These are phyloP conservation scores for Thamnidium elegans DNA, from an alignment of 192 early-diverging fungal genomes.

Conservation along the genomic window DNA sequence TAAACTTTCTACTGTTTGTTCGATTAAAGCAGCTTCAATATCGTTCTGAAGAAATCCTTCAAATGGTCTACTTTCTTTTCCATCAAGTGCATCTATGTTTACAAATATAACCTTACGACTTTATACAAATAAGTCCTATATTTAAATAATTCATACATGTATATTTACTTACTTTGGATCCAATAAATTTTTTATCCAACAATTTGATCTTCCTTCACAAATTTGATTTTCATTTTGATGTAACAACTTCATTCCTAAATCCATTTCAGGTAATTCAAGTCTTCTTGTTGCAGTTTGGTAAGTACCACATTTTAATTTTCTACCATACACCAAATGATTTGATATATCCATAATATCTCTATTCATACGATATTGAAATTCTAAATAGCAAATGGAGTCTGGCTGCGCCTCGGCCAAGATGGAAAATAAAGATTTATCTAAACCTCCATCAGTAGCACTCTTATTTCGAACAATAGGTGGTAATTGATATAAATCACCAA, in stretches of 20 bases:
- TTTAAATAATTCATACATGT: neutral
- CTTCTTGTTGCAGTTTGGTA: constrained; percentile 55
- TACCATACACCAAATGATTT: constrained; percentile 81
- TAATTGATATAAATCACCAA: constrained; percentile 95
- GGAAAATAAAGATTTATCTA: constrained; percentile 74
- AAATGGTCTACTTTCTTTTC: constrained; percentile 52
- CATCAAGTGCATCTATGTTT: constrained; percentile 73
- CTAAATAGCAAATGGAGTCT: constrained; percentile 64
- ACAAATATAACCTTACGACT: constrained; percentile 70
- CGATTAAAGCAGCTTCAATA: constrained; percentile 58
- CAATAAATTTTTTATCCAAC: constrained; percentile 67
- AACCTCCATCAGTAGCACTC: constrained; percentile 52
- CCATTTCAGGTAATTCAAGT: constrained; percentile 43
- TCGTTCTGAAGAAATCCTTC: constrained; percentile 66
- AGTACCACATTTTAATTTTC: constrained; percentile 73
- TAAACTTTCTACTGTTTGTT: constrained; percentile 53
- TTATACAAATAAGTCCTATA: neutral
- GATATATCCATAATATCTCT: constrained; percentile 82
- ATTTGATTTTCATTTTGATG: neutral
- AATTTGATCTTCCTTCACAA: constrained; percentile 8
- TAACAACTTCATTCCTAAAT: neutral
- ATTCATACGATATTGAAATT: constrained; percentile 94
- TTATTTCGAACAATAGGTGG: constrained; percentile 78
- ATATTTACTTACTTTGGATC: constrained; percentile 52
- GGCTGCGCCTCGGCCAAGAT: constrained; percentile 81